Evolutionary conservation across 164 flowering plant species (phyloP), one percentile per base, ranked within the genome.

Genomic region (Berberis vulgaris): DNA sequence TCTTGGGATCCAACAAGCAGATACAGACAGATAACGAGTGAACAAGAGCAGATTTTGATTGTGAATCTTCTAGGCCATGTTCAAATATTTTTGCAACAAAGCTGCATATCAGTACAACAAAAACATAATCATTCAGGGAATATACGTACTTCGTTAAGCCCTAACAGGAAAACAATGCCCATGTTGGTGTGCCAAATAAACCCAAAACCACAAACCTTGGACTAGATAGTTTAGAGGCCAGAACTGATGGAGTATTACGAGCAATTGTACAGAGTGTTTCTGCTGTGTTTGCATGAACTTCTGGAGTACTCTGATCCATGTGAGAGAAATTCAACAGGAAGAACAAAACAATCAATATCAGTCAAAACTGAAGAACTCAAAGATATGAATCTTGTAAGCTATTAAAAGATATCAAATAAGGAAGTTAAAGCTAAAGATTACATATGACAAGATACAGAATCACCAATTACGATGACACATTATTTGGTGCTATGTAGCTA

Each of bases 251-350:
- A 10, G 86, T 70, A 78, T 85, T 91, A 67, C 95, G 81, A 58
- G 91, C 84, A 56, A 94, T 91, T 49, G 89, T 81, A 80, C 89
- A 87, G 1, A 94, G 76, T 62, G 96, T 87, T 79, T 94, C 99
- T 41, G 96, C 91, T 62, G 89, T 90, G 80, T 94, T 94, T 57
- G 95, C 91, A 76, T 94, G 97, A 72, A 94, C 99, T 77, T 91
- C 96, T 63, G 96, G 81, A 63, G 91, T 70, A 72, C 81, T 73
- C 99, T 93, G 86, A 50, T 61, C 45, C 13, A 64, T 72, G 8
- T 41, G 47, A 55, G 58, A 1, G 42, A 26, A 55, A 55, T 6
- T 3, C 54, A 4, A 10, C 54, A 52, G 8, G 54, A 10, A 4
- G 13, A 52, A 52, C 10, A 7, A 52, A 52, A 26, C n/a, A 12